These are phyloP conservation scores for Jacaranda mimosifolia DNA, from an alignment of 257 asterid species.

Conservation along the genomic window DNA sequence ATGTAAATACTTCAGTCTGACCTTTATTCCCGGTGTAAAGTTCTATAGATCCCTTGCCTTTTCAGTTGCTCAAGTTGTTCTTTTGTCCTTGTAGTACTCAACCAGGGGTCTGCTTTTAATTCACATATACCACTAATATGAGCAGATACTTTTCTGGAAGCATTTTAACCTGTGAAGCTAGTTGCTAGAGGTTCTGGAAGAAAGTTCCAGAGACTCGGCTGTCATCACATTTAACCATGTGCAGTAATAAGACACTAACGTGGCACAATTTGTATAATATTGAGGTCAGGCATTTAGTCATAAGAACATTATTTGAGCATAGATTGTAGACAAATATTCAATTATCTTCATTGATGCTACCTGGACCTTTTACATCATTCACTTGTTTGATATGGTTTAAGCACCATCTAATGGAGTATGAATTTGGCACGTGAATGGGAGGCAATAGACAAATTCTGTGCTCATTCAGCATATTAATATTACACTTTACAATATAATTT, in stretches of 20 bases:
- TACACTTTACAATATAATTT: neutral
- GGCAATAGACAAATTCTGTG: neutral
- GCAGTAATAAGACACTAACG: neutral
- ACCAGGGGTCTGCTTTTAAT: neutral
- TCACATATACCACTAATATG: neutral
- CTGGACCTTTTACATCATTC: conserved; percentile 8
- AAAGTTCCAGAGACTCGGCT: conserved; percentile 1
- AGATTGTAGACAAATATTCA: neutral
- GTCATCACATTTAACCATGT: neutral
- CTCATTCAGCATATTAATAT: neutral
- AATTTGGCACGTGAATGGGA: neutral
- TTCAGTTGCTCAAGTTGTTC: conserved; percentile 1
- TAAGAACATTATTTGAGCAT: conserved; percentile 1
- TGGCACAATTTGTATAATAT: neutral
- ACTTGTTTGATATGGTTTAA: conserved; percentile 18
- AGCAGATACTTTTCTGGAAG: conserved; percentile 11
- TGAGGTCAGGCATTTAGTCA: conserved; percentile 2
- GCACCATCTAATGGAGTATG: conserved; percentile 17
- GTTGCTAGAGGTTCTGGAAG: neutral
- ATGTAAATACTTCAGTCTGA: neutral
- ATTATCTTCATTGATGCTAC: conserved; percentile 10
- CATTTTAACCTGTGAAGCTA: conserved; percentile 25
- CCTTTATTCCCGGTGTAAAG: neutral
- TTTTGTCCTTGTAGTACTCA: neutral
- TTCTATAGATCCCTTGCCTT: neutral